phyloP scores from a whole-genome alignment of 208 protist species.

The Tetramitus jugosus region DNA sequence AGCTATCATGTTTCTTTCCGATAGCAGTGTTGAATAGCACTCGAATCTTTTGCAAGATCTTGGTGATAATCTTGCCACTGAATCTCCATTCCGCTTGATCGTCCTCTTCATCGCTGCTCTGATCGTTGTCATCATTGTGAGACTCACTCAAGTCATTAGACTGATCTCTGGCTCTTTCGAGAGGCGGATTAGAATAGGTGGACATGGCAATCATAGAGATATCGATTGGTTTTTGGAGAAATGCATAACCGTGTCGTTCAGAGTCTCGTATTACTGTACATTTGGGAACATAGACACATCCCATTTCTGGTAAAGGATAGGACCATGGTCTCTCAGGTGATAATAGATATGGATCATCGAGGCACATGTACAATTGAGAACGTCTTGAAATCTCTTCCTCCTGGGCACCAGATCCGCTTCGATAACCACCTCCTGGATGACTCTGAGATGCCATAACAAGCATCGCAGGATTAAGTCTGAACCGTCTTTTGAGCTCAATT shows the following conservation, averaged over 20 bases:
- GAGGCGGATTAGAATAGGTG: neutral
- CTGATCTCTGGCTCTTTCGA: neutral
- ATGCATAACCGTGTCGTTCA: slow-evolving; percentile 19
- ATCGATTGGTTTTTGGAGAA: slow-evolving; percentile 1
- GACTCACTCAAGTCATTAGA: neutral
- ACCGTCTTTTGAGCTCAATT: neutral
- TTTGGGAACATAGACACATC: slow-evolving; percentile 4
- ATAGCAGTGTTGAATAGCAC: slow-evolving; percentile 12
- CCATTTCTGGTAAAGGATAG: slow-evolving; percentile 17
- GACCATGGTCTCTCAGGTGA: neutral
- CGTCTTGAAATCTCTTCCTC: slow-evolving; percentile 24
- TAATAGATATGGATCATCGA: slow-evolving; percentile 10
- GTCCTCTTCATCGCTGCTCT: neutral
- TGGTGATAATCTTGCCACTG: neutral
- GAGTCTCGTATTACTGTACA: neutral
- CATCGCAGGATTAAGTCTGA: neutral
- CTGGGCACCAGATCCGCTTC: neutral
- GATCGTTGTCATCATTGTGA: neutral
- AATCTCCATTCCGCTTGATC: neutral
- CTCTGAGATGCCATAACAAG: neutral
- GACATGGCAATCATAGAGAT: neutral
- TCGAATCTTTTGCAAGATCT: slow-evolving; percentile 14
- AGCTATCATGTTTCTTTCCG: slow-evolving; percentile 13
- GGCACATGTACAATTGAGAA: neutral
- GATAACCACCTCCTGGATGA: neutral